Evolutionary conservation across 257 asterid species (phyloP).

Genomic region (Ehretia macrophylla): DNA sequence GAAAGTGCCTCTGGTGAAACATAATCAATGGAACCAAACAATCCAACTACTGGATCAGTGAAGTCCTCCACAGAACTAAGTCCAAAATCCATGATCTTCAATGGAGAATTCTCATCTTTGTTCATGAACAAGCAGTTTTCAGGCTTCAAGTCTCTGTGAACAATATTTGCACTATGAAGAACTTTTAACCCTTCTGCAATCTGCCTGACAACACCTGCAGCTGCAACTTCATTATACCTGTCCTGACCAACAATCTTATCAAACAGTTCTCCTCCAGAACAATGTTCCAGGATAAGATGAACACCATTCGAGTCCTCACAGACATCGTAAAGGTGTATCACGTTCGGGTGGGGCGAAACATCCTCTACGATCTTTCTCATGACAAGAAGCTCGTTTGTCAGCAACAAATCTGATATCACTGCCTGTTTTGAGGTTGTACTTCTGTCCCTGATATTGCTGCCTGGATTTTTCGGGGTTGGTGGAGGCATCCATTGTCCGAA

Average conservation of each 20-base stretch:
- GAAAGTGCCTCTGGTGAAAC: conserved; percentile 87
- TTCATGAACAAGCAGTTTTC: conserved; percentile 73
- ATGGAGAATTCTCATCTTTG: conserved; percentile 49
- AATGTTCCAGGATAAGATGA: conserved; percentile 68
- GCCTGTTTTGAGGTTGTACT: conserved; percentile 31
- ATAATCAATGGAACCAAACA: conserved; percentile 82
- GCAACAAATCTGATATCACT: conserved; percentile 52
- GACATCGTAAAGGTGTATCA: conserved; percentile 69
- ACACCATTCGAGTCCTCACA: conserved; percentile 61
- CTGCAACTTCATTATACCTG: conserved; percentile 60
- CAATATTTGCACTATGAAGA: conserved; percentile 48
- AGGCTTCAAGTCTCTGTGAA: conserved; percentile 84
- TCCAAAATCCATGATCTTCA: conserved; percentile 90
- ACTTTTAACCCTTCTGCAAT: conserved; percentile 64
- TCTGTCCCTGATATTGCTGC: conserved; percentile 4
- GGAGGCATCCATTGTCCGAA: conserved; percentile 32
- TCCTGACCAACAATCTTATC: conserved; percentile 71
- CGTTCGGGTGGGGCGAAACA: conserved; percentile 79
- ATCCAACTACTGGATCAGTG: conserved; percentile 67
- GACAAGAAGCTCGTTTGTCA: conserved; percentile 70
- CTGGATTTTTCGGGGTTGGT: not conserved
- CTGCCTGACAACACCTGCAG: conserved; percentile 68
- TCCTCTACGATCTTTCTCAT: conserved; percentile 80
- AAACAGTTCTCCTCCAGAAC: conserved; percentile 78
- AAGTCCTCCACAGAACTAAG: conserved; percentile 79